Evolutionary conservation across 176 grass and related monocot genomes (phyloP), one percentile per base, ranked within the genome.

Genomic region (Eragrostis nindensis): DNA sequence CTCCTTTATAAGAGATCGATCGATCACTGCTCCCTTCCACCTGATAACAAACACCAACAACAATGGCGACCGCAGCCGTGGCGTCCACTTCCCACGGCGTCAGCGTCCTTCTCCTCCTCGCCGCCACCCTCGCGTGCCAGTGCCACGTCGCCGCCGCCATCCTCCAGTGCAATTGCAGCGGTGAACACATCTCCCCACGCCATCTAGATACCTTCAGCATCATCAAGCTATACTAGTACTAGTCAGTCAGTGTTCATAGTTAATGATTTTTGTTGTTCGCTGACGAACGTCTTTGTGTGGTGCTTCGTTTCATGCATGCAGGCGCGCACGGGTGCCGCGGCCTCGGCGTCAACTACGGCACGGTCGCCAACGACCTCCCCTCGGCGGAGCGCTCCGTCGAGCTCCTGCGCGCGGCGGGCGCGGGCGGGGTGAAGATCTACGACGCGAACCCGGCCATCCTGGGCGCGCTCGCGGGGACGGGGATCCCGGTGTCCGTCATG

Each of bases 341-440:
- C 6, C 32, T 92, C 66, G 90, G 93, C 48, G 70, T 97, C 54
- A 92, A 97, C 88, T 97, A 97, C 56, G 93, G 90, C 52, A 86
- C 83, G 19, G 75, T 97, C 25, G 93, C 82, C 70, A 53, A 92
- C 76, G 65, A 97, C 85, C 85, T 97, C 18, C 90, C 88, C 0
- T 12, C 80, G 47, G 71, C 85, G 52, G 24, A 44, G 74, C 75
- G 70, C 16, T 92, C 93, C 46, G 76, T 92, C 18, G 26, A 55
- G 45, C 83, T 92, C 66, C 76, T 92, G 79, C 75, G 62, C 62
- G 75, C 85, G 3, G 65, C 85, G 21, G 81, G 88, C 47, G 85
- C 85, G 10, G 88, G 85, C 3, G 80, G 73, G 18, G 86, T 97
- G 19, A 97, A 89, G 85, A 92, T 97, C 75, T 93, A 93, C 67